Evolutionary conservation across 179 eudicot genomes (phyloP).

Genomic region (Silene coronaria): DNA sequence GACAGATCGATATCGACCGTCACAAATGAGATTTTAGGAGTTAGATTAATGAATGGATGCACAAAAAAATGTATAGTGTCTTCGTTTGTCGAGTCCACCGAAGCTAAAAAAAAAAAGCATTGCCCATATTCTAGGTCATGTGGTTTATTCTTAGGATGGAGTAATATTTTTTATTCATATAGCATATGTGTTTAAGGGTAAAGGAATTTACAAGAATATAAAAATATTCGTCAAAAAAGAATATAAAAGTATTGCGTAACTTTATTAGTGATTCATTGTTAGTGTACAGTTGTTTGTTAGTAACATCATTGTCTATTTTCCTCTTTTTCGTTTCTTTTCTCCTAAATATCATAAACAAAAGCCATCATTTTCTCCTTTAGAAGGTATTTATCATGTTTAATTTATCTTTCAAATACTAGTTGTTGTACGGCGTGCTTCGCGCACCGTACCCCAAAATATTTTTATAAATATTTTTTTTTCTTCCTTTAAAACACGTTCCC

Average conservation of each 20-base stretch:
- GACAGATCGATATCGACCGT: no score
- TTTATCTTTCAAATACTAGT: no score
- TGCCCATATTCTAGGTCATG: constrained; percentile 27
- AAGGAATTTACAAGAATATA: background rate
- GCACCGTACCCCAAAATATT: no score
- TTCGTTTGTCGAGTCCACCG: constrained; percentile 22
- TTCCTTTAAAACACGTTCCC: no score
- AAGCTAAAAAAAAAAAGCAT: constrained; percentile 3
- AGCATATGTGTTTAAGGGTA: background rate
- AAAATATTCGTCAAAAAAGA: background rate
- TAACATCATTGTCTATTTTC: constrained; percentile 8
- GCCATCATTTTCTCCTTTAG: constrained; percentile 1
- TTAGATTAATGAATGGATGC: no score
- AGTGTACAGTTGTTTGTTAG: background rate
- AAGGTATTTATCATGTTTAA: background rate
- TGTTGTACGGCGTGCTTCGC: no score
- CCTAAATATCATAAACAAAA: background rate
- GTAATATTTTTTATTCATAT: background rate
- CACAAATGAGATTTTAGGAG: no score
- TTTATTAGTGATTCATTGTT: background rate
- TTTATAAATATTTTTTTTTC: no score
- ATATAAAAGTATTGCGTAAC: background rate
- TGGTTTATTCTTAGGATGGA: constrained; percentile 6
- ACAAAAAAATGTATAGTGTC: background rate
- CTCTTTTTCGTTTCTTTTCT: background rate